Evolutionary conservation across 2,329 filamentous ascomycete genomes (phyloP), one percentile per base, ranked within the genome.

Genomic region (Penicillium sp.): DNA sequence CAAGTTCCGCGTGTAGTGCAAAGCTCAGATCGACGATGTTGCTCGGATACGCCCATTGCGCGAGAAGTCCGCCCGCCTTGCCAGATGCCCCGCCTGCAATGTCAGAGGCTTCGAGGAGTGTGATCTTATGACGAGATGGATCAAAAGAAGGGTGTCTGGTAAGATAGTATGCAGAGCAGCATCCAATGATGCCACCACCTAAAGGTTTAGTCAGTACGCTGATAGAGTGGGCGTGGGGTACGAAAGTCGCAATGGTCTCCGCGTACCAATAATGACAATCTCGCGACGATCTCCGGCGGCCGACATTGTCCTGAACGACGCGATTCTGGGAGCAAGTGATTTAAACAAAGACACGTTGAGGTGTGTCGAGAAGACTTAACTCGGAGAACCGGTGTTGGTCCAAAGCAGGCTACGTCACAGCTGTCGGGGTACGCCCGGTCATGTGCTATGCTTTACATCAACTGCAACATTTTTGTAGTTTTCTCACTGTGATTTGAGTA

Each of bases 171-270:
- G 93, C 92, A 5, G 89, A 91, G 45, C 90, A 94, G 70, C 85
- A 88, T 66, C 94, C 94, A 64, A 97, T 95, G 58, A 97, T 91
- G 63, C 93, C 93, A 62, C 91, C 93, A 62, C 93, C 91, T 90
- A 28, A 63, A 43, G 64, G 56, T 47, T 42, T 36, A 38, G 24
- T 57, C 28, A 55, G 42, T 45, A 29, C 48, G 28, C 49, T 50
- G 24, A 42, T 42, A 38, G n/a, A 31, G 29, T 21, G 33, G 33
- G 51, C 56, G 63, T 61, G 65, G 67, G 66, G 65, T 61, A 61
- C 23, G 21, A 12, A 21, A 45, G 39, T 44, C 42, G 51, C 50
- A 26, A 34, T 16, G 31, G 29, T n/a, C 12, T 49, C 21, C 43
- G 21, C 65, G 56, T 66, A 75, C 73, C 73, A 49, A 75, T 57